Percentiles rank a stretch among this genome's conserved stretches.
phyloP scores from a whole-genome alignment of 345 rosid genomes.

The Melaleuca alternifolia region DNA sequence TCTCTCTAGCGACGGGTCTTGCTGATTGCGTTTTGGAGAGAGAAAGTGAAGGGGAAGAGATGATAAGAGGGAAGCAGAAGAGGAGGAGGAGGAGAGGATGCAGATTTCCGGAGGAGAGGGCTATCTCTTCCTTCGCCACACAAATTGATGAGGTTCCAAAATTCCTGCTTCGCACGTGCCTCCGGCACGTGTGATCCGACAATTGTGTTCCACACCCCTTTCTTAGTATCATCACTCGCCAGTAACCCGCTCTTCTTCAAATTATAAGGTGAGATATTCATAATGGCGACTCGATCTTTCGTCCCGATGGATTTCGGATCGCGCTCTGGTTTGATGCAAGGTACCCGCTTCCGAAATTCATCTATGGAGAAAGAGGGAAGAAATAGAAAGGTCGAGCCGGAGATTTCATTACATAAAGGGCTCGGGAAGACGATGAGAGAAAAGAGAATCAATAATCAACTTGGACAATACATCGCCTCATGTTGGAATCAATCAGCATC shows the following conservation, averaged over 20 bases:
- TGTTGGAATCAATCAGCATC: background rate
- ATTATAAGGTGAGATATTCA: background rate
- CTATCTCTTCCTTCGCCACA: conserved; percentile 36
- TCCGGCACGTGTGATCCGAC: background rate
- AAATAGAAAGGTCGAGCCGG: background rate
- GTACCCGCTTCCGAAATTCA: background rate
- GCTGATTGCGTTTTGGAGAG: background rate
- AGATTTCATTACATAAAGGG: background rate
- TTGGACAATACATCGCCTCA: background rate
- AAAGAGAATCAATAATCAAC: background rate
- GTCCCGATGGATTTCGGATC: background rate
- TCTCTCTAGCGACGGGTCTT: background rate
- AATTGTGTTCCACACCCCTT: background rate
- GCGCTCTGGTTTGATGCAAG: background rate
- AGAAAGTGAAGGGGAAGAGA: background rate
- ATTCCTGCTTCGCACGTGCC: background rate
- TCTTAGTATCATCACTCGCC: no score
- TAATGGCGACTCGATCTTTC: background rate
- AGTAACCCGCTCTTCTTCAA: background rate
- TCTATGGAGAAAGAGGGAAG: background rate
- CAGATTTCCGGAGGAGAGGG: background rate
- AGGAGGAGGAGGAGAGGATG: background rate
- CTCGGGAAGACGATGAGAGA: background rate
- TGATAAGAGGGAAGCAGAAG: background rate
- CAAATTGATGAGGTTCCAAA: conserved; percentile 18